Percentiles rank a stretch among this genome's conserved stretches.
phyloP scores from a whole-genome alignment of 2,329 filamentous ascomycete genomes.

The Emmonsia crescens region DNA sequence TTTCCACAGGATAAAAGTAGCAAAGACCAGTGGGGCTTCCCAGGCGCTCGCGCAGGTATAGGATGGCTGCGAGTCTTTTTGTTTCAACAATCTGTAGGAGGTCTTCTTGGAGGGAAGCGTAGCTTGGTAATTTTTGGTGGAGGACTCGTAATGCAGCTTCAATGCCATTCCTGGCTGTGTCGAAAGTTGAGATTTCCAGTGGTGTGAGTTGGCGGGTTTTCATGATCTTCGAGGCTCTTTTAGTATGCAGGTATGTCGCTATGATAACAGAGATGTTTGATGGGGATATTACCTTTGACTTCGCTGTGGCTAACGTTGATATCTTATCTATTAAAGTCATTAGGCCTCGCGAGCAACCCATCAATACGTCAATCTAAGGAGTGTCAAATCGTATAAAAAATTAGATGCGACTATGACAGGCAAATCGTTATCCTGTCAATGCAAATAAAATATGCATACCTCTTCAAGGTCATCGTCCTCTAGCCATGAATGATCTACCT shows the following conservation, averaged over 20 bases:
- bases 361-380: conserved; percentile 20
- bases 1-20: neutral
- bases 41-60: conserved; percentile 19
- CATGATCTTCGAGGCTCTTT: conserved; percentile 5
- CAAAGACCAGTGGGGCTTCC: conserved; percentile 11
- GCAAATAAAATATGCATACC: conserved; percentile 8
- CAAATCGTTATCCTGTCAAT: neutral
- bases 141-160: conserved; percentile 6
- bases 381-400: neutral
- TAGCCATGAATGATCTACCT: conserved; percentile 11
- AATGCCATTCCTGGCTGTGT: conserved; percentile 3
- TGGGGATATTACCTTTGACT: conserved; percentile 6
- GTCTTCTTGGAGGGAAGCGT: conserved; percentile 12
- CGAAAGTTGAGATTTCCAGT: conserved; percentile 5
- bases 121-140: conserved; percentile 14
- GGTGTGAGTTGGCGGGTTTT: conserved; percentile 5
- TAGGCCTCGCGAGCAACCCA: conserved; percentile 24
- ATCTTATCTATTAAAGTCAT: conserved; percentile 20
- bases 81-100: conserved; percentile 20
- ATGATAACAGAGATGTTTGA: neutral
- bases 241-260: neutral
- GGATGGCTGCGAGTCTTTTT: conserved; percentile 21
- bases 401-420: neutral
- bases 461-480: conserved; percentile 18
- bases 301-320: conserved; percentile 10